Evolutionary conservation across 805 yeast genomes (phyloP).

Genomic region (Lipomyces sp.): DNA sequence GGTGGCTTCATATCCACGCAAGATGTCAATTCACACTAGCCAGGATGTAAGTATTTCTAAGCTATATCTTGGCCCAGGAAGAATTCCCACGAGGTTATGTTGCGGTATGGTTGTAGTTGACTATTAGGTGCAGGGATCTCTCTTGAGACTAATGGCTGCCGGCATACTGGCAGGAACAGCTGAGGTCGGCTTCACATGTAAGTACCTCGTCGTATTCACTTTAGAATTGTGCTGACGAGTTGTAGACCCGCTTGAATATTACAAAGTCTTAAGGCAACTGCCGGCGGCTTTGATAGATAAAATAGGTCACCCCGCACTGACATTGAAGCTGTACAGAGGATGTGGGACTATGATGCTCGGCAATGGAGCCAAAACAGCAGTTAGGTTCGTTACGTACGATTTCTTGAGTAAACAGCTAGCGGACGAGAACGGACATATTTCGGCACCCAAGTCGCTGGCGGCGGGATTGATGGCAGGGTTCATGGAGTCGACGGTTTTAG

Average conservation of each 20-base stretch:
- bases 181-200: constrained; percentile 48
- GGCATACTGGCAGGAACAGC: constrained; percentile 47
- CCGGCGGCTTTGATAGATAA: constrained; percentile 39
- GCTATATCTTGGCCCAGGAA: background rate
- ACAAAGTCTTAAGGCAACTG: constrained; percentile 48
- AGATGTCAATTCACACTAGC: background rate
- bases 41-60: background rate
- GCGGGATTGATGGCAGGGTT: constrained; percentile 87
- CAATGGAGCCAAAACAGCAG: constrained; percentile 69
- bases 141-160: constrained; percentile 39
- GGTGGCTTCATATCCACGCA: background rate
- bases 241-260: constrained; percentile 50
- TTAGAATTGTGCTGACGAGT: constrained; percentile 26
- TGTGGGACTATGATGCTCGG: constrained; percentile 78
- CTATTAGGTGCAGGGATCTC: constrained; percentile 15
- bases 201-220: constrained; percentile 17
- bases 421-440: constrained; percentile 59
- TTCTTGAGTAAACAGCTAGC: constrained; percentile 70
- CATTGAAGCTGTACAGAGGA: constrained; percentile 54
- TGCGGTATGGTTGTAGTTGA: background rate
- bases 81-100: background rate
- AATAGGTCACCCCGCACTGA: constrained; percentile 33
- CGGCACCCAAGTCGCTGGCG: constrained; percentile 77
- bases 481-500: constrained; percentile 77
- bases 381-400: constrained; percentile 76